phyloP scores from a whole-genome alignment of 164 flowering plant genomes.

The Magnolia officinalis region DNA sequence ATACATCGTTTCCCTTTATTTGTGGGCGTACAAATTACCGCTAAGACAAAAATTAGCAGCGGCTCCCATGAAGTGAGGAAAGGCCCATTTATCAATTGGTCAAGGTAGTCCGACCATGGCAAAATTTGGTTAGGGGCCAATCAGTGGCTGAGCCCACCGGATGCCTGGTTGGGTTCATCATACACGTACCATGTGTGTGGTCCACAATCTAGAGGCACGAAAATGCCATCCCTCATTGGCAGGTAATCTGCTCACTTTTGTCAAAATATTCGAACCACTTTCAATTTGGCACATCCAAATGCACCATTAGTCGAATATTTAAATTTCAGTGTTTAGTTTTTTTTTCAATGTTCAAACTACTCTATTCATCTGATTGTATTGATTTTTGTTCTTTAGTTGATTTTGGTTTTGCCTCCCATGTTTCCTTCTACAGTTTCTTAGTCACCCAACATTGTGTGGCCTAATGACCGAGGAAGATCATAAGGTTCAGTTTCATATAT shows the following conservation, averaged over 20 bases:
- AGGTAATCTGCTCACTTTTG: background rate
- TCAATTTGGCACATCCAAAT: background rate
- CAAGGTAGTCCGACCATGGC: too few relatives aligned
- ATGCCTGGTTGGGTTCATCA: too few relatives aligned
- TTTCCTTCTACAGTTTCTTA: conserved; percentile 55
- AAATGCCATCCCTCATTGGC: background rate
- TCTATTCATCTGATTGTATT: background rate
- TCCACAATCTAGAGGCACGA: too few relatives aligned
- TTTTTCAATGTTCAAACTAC: background rate
- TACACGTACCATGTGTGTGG: too few relatives aligned
- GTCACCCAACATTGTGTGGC: conserved; percentile 79
- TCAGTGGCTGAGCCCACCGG: too few relatives aligned
- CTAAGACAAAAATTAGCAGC: too few relatives aligned
- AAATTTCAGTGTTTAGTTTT: background rate
- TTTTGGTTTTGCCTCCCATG: conserved; percentile 6
- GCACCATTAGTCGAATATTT: too few relatives aligned
- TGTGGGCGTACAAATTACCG: too few relatives aligned
- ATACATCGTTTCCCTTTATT: too few relatives aligned
- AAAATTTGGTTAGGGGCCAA: too few relatives aligned
- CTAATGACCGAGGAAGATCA: conserved; percentile 81
- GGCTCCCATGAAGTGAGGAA: too few relatives aligned
- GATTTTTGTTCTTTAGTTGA: background rate
- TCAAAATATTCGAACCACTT: background rate
- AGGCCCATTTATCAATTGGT: too few relatives aligned
- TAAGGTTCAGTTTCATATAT: conserved; percentile 43